Conservation (phyloP, 2,329 filamentous ascomycete genomes). For the Talaromyces amestolkiae region DNA sequence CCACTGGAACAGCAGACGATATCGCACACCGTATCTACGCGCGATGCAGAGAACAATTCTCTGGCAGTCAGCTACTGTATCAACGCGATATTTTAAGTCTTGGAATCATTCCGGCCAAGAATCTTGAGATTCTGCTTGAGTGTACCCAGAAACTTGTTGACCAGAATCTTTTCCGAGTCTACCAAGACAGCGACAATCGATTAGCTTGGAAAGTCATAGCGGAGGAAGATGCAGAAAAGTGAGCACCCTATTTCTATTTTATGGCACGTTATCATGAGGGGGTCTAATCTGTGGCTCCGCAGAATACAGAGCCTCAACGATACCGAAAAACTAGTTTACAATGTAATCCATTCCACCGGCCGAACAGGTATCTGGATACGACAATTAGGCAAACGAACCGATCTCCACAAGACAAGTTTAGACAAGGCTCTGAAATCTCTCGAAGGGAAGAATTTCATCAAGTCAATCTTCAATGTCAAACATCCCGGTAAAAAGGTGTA, state of each 20-base stretch:
- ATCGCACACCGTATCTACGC: conserved; percentile 48
- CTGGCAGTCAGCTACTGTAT: conserved; percentile 45
- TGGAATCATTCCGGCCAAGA: conserved; percentile 44
- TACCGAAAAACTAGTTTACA: conserved; percentile 83
- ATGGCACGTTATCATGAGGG: no score
- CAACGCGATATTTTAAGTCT: conserved; percentile 47
- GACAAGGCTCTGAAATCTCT: conserved; percentile 80
- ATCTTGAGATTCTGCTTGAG: conserved; percentile 42
- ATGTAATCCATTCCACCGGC: conserved; percentile 80
- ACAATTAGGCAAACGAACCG: conserved; percentile 73
- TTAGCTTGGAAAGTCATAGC: conserved; percentile 50
- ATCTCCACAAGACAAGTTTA: conserved; percentile 79
- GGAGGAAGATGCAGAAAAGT: conserved; percentile 51
- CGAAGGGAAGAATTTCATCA: conserved; percentile 77
- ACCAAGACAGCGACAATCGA: conserved; percentile 43
- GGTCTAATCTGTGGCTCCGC: neutral
- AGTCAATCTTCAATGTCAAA: conserved; percentile 87
- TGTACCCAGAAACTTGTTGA: conserved; percentile 47
- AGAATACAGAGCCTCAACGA: conserved; percentile 50
- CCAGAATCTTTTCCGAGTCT: conserved; percentile 47
- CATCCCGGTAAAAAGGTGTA: conserved; percentile 92
- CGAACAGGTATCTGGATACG: conserved; percentile 88
- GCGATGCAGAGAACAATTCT: conserved; percentile 40
- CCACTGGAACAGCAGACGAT: conserved; percentile 36
- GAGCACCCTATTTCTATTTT: conserved; percentile 20